These are phyloP conservation scores for Sugiyamaella americana DNA, from an alignment of 805 yeast genomes.

Conservation along the genomic window DNA sequence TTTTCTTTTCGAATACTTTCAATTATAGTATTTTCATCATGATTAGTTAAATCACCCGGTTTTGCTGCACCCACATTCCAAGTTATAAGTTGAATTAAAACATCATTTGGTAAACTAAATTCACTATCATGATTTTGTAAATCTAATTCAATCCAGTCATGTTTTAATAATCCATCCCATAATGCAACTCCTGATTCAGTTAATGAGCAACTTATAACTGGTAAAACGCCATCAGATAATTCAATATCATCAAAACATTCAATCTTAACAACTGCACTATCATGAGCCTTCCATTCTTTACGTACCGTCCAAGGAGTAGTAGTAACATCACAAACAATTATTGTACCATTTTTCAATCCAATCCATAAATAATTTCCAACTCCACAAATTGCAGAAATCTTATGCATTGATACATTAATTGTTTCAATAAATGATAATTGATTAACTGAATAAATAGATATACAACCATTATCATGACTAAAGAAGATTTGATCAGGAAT, in stretches of 20 bases:
- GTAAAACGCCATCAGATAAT: conserved; percentile 21
- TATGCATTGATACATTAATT: conserved; percentile 28
- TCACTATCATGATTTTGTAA: conserved; percentile 26
- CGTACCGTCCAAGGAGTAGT: conserved; percentile 30
- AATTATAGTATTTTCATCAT: conserved; percentile 13
- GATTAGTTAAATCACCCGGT: conserved; percentile 25
- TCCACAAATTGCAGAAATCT: conserved; percentile 25
- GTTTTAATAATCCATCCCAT: conserved; percentile 34
- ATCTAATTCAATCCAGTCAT: conserved; percentile 29
- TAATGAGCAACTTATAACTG: conserved; percentile 23
- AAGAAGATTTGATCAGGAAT: conserved; percentile 29
- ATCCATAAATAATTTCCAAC: conserved; percentile 32
- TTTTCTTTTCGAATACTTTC: conserved; percentile 22
- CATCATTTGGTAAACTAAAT: conserved; percentile 24
- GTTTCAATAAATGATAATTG: conserved; percentile 25
- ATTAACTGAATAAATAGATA: conserved; percentile 28
- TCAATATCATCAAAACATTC: conserved; percentile 13
- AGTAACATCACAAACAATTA: conserved; percentile 30
- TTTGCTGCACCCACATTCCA: conserved; percentile 39
- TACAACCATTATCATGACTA: conserved; percentile 38
- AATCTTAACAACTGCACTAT: conserved; percentile 23
- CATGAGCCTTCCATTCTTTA: conserved; percentile 36
- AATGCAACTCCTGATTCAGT: conserved; percentile 23
- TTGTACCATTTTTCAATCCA: conserved; percentile 33
- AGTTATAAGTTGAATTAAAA: conserved; percentile 31